Evolutionary conservation across 805 yeast genomes (phyloP), one percentile per base, ranked within the genome.

Genomic region (Yarrowia sp.): DNA sequence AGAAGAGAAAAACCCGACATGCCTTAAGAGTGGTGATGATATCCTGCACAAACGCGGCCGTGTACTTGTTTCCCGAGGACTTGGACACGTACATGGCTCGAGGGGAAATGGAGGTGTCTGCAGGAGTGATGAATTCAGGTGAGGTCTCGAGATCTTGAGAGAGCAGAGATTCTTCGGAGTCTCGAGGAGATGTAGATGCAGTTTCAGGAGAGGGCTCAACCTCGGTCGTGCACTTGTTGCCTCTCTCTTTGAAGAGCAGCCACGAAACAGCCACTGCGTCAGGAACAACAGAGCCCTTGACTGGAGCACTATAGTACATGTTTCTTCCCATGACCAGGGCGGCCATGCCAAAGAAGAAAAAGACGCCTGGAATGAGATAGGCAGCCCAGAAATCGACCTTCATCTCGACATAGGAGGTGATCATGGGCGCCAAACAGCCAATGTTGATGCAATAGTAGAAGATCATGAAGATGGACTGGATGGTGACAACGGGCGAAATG

Each of bases 391-490:
- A 77, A 20, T 90, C 94, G 56, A 84, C 82, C 68, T 84, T 80
- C 46, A 79, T 74, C 76, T 90, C 96, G 76, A 88, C 77, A 78
- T 87, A 87, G 7, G 93, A 87, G 43, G 95, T 90, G 53, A 91
- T 92, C 71, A 90, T 83, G 60, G 90, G 87, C 14, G 91, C 84
- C 71, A 90, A 80, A 9, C 91, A 84, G 69, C 96, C 96, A 69
- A 89, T 76, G 77, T 90, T 90, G 75, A 90, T 86, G 83, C 89
- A 85, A 78, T 88, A 81, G 78, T 90, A 90, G 78, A 90, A 90
- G 69, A 87, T 80, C 88, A 88, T 86, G 75, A 89, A 89, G 70
- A 89, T 86, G 73, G 87, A 84, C 81, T 89, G 92, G 72, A 88
- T 81, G 61, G 94, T 88, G 64, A 87, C 81, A 72, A 85, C 84